A percentile compares a stretch with the other conserved stretches of the same genome.
These are phyloP conservation scores for Paradendryphiella salina DNA, from an alignment of 2,329 filamentous ascomycete genomes.

Conservation along the genomic window DNA sequence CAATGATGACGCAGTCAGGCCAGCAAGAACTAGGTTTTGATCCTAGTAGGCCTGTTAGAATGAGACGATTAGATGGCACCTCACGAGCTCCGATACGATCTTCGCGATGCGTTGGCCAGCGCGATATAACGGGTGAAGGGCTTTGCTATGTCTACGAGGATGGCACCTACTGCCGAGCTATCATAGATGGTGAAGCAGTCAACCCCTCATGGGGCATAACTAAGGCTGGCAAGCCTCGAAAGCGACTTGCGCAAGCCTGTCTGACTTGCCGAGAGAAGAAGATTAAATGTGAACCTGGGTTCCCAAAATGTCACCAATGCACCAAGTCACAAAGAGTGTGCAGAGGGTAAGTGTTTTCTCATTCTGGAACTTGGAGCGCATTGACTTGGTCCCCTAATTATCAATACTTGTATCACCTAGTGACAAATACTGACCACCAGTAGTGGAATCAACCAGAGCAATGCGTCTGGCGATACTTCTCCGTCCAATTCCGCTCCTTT, in stretches of 20 bases:
- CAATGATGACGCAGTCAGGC: conserved; percentile 20
- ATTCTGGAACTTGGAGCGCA: conserved; percentile 22
- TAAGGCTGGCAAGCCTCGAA: conserved; percentile 90
- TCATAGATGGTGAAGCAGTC: conserved; percentile 82
- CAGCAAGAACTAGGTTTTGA: conserved; percentile 40
- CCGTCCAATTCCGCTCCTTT: conserved; percentile 36
- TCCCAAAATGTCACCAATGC: conserved; percentile 85
- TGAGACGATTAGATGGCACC: conserved; percentile 40
- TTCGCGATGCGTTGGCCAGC: conserved; percentile 45
- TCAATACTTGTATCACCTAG: conserved; percentile 23
- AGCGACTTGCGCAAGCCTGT: conserved; percentile 88
- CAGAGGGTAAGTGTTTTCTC: conserved; percentile 59
- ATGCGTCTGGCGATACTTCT: conserved; percentile 40
- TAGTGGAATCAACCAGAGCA: conserved; percentile 41
- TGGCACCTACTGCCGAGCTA: conserved; percentile 76
- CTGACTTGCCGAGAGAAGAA: conserved; percentile 94
- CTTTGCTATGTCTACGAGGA: conserved; percentile 86
- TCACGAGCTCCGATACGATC: conserved; percentile 40
- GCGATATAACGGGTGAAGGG: conserved; percentile 74
- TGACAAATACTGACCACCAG: conserved; percentile 41
- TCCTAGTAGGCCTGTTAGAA: conserved; percentile 31
- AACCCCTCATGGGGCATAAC: conserved; percentile 94
- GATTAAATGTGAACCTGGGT: conserved; percentile 92
- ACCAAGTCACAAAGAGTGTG: conserved; percentile 87
- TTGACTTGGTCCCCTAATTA: conserved; percentile 23